Percentiles rank a stretch among this genome's conserved stretches.
phyloP scores from a whole-genome alignment of 805 yeast genomes.

The Sungouiozyma ichnusensis region DNA sequence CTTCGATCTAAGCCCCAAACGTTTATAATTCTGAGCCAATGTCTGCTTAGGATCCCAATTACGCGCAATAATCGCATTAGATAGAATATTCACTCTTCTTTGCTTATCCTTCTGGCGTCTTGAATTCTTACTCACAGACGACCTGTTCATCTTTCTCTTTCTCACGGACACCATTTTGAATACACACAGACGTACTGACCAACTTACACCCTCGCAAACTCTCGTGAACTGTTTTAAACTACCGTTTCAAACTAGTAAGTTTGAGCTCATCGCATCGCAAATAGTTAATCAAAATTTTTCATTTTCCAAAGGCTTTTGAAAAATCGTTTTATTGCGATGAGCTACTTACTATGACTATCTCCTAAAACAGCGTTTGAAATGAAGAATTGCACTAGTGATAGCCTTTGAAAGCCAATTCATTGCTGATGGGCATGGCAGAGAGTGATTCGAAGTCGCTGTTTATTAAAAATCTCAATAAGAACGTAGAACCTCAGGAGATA shows the following conservation, averaged over 20 bases:
- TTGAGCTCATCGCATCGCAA: not conserved
- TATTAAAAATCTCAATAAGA: conserved; percentile 41
- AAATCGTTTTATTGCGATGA: not conserved
- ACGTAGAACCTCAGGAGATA: conserved; percentile 40
- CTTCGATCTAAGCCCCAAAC: conserved; percentile 62
- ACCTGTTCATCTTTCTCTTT: conserved; percentile 71
- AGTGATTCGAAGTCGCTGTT: conserved; percentile 44
- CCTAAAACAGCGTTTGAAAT: too few species aligned
- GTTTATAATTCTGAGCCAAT: conserved; percentile 75
- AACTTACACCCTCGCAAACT: not conserved
- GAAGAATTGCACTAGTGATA: too few species aligned
- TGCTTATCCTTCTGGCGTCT: conserved; percentile 62
- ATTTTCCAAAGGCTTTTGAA: not conserved
- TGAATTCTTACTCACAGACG: conserved; percentile 59
- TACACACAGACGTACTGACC: not conserved
- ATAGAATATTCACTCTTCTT: conserved; percentile 50
- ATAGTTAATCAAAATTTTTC: not conserved
- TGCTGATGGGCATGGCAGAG: conserved; percentile 19
- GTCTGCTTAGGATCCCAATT: conserved; percentile 85
- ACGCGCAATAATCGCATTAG: conserved; percentile 76
- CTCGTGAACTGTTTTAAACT: too few species aligned
- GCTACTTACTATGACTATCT: too few species aligned
- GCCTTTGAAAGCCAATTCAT: too few species aligned
- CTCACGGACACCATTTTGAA: conserved; percentile 58
- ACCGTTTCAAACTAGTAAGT: too few species aligned